phyloP scores from a whole-genome alignment of 129 eudicot genomes.

The Oenanthe sinensis region DNA sequence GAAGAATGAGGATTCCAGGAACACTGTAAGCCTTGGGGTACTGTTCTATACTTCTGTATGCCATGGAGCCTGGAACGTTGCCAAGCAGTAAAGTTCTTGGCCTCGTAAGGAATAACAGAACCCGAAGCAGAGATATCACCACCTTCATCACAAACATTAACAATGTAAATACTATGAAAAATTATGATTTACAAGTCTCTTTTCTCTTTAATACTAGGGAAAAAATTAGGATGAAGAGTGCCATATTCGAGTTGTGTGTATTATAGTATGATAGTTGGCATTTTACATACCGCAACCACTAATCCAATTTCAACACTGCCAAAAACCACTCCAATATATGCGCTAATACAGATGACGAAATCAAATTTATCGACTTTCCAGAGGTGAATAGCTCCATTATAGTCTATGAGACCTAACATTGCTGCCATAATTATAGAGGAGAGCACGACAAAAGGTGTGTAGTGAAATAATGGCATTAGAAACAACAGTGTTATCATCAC shows the following conservation, averaged over 20 bases:
- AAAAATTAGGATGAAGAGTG: neutral
- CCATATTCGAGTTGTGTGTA: neutral
- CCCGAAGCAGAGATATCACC: slow-evolving; percentile 60
- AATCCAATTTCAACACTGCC: slow-evolving; percentile 70
- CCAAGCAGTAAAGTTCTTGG: slow-evolving; percentile 66
- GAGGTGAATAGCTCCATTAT: slow-evolving; percentile 83
- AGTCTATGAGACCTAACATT: slow-evolving; percentile 95
- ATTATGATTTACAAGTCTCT: neutral
- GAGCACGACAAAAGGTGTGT: slow-evolving; percentile 80
- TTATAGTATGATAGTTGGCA: neutral
- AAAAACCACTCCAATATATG: slow-evolving; percentile 79
- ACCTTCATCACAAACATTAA: slow-evolving; percentile 33
- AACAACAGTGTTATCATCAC: slow-evolving; percentile 75
- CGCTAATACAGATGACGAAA: slow-evolving; percentile 71
- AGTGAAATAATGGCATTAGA: slow-evolving; percentile 76
- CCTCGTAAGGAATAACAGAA: slow-evolving; percentile 66
- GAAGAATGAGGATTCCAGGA: slow-evolving; percentile 67
- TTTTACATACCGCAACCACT: slow-evolving; percentile 58
- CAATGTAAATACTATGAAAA: neutral
- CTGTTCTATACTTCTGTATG: slow-evolving; percentile 68
- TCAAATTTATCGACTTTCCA: slow-evolving; percentile 87
- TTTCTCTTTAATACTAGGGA: neutral
- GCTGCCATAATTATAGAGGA: slow-evolving; percentile 78
- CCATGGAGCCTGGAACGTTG: slow-evolving; percentile 52
- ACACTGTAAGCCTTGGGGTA: slow-evolving; percentile 46